These are phyloP conservation scores for Metschnikowia similis DNA, from an alignment of 805 yeast genomes.

Conservation along the genomic window DNA sequence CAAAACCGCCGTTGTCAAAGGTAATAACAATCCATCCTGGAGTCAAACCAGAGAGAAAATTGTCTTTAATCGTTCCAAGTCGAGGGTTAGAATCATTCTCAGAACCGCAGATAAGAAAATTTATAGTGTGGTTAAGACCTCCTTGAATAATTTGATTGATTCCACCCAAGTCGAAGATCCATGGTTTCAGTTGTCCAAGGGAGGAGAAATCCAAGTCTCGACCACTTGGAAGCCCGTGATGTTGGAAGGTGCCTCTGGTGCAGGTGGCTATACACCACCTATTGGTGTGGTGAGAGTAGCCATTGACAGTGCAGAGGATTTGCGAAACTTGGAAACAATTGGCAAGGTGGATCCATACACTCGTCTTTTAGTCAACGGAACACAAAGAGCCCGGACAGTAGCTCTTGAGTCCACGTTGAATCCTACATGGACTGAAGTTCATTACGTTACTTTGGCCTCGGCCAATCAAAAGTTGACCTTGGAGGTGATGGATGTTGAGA, in stretches of 20 bases:
- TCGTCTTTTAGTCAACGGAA: constrained; percentile 72
- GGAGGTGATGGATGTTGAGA: constrained; percentile 91
- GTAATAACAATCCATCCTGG: constrained; percentile 66
- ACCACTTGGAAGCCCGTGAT: constrained; percentile 87
- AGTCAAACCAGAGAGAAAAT: constrained; percentile 60
- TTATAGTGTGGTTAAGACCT: constrained; percentile 56
- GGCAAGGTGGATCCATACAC: constrained; percentile 93
- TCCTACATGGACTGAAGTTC: constrained; percentile 82
- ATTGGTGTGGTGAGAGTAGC: constrained; percentile 83
- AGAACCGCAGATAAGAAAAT: constrained; percentile 55
- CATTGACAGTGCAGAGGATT: constrained; percentile 64
- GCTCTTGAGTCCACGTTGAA: constrained; percentile 60
- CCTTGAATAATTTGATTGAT: constrained; percentile 64
- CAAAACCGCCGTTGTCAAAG: constrained; percentile 56
- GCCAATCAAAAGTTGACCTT: constrained; percentile 76
- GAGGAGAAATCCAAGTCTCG: constrained; percentile 70
- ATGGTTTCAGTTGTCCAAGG: constrained; percentile 69
- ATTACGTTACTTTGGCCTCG: constrained; percentile 79
- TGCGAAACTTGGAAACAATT: constrained; percentile 80
- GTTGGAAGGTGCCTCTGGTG: constrained; percentile 59
- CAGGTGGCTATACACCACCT: constrained; percentile 87
- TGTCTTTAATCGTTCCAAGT: constrained; percentile 63
- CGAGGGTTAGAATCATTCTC: constrained; percentile 64
- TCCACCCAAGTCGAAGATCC: constrained; percentile 71
- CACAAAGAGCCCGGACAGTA: constrained; percentile 72